Percentiles rank a stretch among this genome's conserved stretches.
These are phyloP conservation scores for Bullera alba DNA, from an alignment of 768 basidiomycete genomes.

Conservation along the genomic window DNA sequence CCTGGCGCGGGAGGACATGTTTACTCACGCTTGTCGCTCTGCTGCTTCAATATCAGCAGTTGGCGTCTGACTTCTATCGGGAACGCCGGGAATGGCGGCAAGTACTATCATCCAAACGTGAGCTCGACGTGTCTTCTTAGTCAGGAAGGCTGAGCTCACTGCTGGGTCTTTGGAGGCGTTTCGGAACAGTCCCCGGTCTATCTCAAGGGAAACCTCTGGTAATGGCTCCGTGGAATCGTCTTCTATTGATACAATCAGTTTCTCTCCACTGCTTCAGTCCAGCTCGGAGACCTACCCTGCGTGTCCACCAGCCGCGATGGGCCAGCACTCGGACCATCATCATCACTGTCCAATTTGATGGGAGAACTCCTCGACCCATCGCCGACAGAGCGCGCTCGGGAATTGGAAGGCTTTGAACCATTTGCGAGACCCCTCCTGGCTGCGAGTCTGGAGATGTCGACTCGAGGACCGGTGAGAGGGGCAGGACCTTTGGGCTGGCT, in stretches of 20 bases:
- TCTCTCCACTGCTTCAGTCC: conserved; percentile 1
- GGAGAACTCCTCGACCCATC: conserved; percentile 3
- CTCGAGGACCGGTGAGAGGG: background rate
- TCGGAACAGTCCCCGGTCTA: conserved; percentile 17
- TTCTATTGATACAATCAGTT: background rate
- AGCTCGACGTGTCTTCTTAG: background rate
- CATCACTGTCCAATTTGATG: conserved; percentile 7
- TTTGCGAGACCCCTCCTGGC: too few species aligned
- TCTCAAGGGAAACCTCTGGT: conserved; percentile 5
- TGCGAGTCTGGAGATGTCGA: too few species aligned
- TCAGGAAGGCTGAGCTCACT: conserved; percentile 5
- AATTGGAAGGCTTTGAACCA: background rate
- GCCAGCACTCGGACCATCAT: background rate
- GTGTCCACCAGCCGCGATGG: background rate
- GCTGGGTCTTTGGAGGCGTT: conserved; percentile 18
- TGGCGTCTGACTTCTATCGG: conserved; percentile 15
- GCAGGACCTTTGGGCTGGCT: background rate
- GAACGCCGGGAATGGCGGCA: conserved; percentile 30
- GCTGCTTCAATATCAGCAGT: conserved; percentile 10
- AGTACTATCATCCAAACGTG: conserved; percentile 13
- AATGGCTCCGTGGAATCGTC: background rate
- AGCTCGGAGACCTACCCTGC: too few species aligned
- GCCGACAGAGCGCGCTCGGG: background rate
- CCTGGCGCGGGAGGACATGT: background rate
- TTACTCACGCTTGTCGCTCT: conserved; percentile 22